Conservation (phyloP, 1,139 yeast species). For the Yamadazyma atlantica region DNA sequence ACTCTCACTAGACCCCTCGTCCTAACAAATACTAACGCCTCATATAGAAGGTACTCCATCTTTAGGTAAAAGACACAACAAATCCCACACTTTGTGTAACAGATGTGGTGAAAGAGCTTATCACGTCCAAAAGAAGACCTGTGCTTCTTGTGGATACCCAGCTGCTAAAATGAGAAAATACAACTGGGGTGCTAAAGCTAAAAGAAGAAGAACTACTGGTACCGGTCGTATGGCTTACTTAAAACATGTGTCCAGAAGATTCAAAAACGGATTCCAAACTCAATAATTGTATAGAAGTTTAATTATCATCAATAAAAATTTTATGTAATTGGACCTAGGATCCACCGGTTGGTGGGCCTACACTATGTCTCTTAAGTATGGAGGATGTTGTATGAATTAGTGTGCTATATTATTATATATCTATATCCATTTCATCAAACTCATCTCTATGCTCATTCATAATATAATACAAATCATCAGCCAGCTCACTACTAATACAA, state of each 20-base stretch:
- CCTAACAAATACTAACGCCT: constrained; percentile 15
- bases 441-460: constrained; percentile 39
- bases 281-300: constrained; percentile 11
- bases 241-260: constrained; percentile 95
- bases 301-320: constrained; percentile 9
- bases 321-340: too few species aligned
- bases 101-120: constrained; percentile 99
- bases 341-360: too few species aligned
- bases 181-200: constrained; percentile 99
- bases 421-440: constrained; percentile 27
- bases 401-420: too few species aligned
- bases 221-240: constrained; percentile 99
- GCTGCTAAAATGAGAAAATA: constrained; percentile 97
- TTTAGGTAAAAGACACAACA: constrained; percentile 99
- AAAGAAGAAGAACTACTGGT: constrained; percentile 99
- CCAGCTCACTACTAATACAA: constrained; percentile 74
- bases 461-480: constrained; percentile 68
- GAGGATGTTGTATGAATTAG: too few species aligned
- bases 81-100: constrained; percentile 99
- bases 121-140: constrained; percentile 99
- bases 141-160: constrained; percentile 99
- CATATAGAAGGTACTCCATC: constrained; percentile 98
- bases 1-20: neutral
- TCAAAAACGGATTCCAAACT: constrained; percentile 98
- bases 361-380: too few species aligned